phyloP scores from a whole-genome alignment of 139 green algal genomes.

The Volvox africanus region DNA sequence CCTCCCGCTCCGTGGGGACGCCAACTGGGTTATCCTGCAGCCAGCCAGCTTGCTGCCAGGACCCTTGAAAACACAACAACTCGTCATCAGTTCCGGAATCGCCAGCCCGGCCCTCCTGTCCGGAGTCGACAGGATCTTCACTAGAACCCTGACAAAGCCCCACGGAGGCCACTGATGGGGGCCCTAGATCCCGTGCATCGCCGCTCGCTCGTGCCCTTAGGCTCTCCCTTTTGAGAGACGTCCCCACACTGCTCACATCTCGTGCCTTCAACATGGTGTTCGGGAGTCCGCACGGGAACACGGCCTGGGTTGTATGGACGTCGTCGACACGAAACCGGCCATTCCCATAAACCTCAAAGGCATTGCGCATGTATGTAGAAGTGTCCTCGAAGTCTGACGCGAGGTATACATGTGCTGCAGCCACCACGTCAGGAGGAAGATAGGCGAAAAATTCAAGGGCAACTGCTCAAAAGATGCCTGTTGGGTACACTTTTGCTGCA shows the following conservation, averaged over 20 bases:
- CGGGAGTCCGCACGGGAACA: conserved; percentile 27
- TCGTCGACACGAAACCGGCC: not conserved
- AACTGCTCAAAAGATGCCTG: no score
- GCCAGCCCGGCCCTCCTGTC: not conserved
- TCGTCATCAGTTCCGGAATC: not conserved
- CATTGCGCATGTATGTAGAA: conserved; percentile 46
- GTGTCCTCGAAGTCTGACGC: conserved; percentile 48
- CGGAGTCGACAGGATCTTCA: not conserved
- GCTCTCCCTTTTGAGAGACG: no score
- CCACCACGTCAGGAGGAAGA: not conserved
- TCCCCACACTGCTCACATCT: not conserved
- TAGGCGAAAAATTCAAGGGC: no score
- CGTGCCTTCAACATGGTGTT: not conserved
- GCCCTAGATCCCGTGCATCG: no score
- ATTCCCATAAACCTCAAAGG: conserved; percentile 35
- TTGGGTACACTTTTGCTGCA: no score
- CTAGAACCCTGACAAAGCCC: no score
- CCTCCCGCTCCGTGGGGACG: conserved; percentile 51
- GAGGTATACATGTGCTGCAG: conserved; percentile 47
- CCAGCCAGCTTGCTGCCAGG: conserved; percentile 39
- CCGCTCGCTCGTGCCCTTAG: no score
- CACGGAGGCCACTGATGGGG: no score
- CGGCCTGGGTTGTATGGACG: not conserved
- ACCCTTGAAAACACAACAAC: not conserved
- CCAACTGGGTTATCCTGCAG: conserved; percentile 36